Evolutionary conservation across 495 filamentous ascomycete genomes (phyloP).

Genomic region (Hypoxylon rickii): DNA sequence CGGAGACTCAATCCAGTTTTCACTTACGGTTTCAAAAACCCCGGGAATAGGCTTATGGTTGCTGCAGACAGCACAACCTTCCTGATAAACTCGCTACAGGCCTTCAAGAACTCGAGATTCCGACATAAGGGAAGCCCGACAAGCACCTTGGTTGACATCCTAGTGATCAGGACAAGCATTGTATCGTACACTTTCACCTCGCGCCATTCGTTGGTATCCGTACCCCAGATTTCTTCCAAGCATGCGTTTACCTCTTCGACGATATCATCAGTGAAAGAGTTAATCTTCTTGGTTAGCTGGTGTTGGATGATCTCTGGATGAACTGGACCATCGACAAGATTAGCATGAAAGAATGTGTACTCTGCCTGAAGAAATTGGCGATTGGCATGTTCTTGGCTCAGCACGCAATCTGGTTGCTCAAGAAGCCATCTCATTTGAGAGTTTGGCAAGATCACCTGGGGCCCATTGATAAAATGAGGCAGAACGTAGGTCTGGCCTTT

Average conservation of each 20-base stretch:
- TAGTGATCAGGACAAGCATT: slow-evolving; percentile 46
- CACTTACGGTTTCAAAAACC: slow-evolving; percentile 45
- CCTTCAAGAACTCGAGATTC: slow-evolving; percentile 46
- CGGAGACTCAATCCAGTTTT: slow-evolving; percentile 1
- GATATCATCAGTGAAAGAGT: slow-evolving; percentile 39
- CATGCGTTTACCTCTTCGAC: slow-evolving; percentile 44
- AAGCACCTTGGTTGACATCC: slow-evolving; percentile 50
- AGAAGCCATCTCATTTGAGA: slow-evolving; percentile 48
- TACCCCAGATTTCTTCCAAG: slow-evolving; percentile 43
- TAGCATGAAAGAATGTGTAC: slow-evolving; percentile 44
- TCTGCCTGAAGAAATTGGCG: slow-evolving; percentile 42
- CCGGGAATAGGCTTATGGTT: slow-evolving; percentile 44
- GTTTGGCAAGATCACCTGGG: slow-evolving; percentile 48
- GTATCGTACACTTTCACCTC: slow-evolving; percentile 46
- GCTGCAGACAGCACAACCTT: slow-evolving; percentile 41
- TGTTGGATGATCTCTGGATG: slow-evolving; percentile 41
- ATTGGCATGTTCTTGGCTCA: slow-evolving; percentile 44
- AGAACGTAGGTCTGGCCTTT: slow-evolving; percentile 42
- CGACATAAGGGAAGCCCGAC: slow-evolving; percentile 52
- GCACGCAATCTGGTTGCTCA: slow-evolving; percentile 45
- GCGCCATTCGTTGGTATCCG: slow-evolving; percentile 42
- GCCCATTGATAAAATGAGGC: slow-evolving; percentile 46
- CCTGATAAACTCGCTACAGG: slow-evolving; percentile 45
- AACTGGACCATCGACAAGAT: slow-evolving; percentile 37
- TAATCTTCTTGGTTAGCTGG: slow-evolving; percentile 42